These are phyloP conservation scores for Zygosaccharomyces pseudobailii DNA, from an alignment of 1,139 yeast species.

Conservation along the genomic window DNA sequence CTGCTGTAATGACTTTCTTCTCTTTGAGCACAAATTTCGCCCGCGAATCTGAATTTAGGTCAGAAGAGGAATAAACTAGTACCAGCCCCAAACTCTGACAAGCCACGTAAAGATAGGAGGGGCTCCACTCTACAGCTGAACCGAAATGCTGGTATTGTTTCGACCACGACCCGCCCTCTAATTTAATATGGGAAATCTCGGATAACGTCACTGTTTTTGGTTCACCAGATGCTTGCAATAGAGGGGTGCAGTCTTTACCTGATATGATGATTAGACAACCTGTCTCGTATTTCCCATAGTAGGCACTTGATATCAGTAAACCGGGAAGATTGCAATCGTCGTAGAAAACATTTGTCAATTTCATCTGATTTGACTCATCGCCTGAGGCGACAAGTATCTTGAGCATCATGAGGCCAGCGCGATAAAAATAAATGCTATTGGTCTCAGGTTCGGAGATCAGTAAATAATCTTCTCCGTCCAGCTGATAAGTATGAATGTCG, in stretches of 20 bases:
- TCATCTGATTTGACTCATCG: slow-evolving; percentile 12
- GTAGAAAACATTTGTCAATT: slow-evolving; percentile 29
- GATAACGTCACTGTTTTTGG: slow-evolving; percentile 16
- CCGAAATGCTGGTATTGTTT: slow-evolving; percentile 40
- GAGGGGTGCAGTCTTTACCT: slow-evolving; percentile 29
- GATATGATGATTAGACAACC: slow-evolving; percentile 42
- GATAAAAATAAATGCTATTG: slow-evolving; percentile 26
- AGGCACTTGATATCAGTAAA: slow-evolving; percentile 41
- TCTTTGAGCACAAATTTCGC: slow-evolving; percentile 18
- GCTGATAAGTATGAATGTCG: slow-evolving; percentile 21
- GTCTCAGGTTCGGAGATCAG: slow-evolving; percentile 38
- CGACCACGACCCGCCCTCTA: slow-evolving; percentile 12
- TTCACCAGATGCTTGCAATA: slow-evolving; percentile 13
- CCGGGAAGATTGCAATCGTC: slow-evolving; percentile 38
- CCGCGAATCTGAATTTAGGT: slow-evolving; percentile 8
- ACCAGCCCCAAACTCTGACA: slow-evolving; percentile 36
- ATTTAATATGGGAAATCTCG: slow-evolving; percentile 7
- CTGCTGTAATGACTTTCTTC: slow-evolving; percentile 10
- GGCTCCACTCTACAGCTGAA: slow-evolving; percentile 27
- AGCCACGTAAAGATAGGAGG: slow-evolving; percentile 31
- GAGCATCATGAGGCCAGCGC: slow-evolving; percentile 23
- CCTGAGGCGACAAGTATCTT: slow-evolving; percentile 21
- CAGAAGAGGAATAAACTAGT: slow-evolving; percentile 22
- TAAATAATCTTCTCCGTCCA: slow-evolving; percentile 29
- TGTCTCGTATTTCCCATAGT: slow-evolving; percentile 38